Evolutionary conservation across 2,329 filamentous ascomycete species (phyloP), one percentile per base, ranked within the genome.

Genomic region (Talaromyces sp.): DNA sequence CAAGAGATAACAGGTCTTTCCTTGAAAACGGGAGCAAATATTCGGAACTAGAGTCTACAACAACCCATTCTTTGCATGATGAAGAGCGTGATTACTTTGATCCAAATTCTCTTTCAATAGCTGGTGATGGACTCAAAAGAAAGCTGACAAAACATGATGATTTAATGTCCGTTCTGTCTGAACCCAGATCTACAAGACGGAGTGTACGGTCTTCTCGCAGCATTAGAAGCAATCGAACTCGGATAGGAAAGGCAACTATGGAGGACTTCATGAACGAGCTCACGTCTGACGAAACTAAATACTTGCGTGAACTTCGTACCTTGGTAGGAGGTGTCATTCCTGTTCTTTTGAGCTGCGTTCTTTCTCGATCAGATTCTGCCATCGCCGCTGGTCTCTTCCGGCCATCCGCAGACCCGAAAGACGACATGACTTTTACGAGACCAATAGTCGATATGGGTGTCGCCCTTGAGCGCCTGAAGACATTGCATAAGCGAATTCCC

Each of bases 391-490:
- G 87, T 4, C 78, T 93, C 2, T 92, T 93, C 69, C 84, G 84
- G 19, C 81, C 83, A 10, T 81, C 81, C 19, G 68, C 76, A 14
- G 77, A 80, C 26, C 76, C 78, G 14, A 76, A 80, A 53, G 84
- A 85, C 65, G 81, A 89, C 60, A 74, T 82, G 63, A 83, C 83
- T 67, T 81, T 92, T 65, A 92, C 90, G 14, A 90, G 91, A 73
- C 90, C 93, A 0, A 95, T 99, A 58, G 87, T 97, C 50, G 88
- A 91, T 67, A 97, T 99, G 92, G 94, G 94, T 8, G 84, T 97
- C 59, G 87, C 89, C 3, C 81, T 99, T 5, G 92, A 97, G 74
- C 88, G 91, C 67, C 78, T 99, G 54, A 92, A 88, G 73, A 85
- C 83, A 26, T 79, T 90, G 41, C 94, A 99, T 77, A 89, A 85